Evolutionary conservation across 2,329 filamentous ascomycete genomes (phyloP).

Genomic region (Cryphonectria nitschkei): DNA sequence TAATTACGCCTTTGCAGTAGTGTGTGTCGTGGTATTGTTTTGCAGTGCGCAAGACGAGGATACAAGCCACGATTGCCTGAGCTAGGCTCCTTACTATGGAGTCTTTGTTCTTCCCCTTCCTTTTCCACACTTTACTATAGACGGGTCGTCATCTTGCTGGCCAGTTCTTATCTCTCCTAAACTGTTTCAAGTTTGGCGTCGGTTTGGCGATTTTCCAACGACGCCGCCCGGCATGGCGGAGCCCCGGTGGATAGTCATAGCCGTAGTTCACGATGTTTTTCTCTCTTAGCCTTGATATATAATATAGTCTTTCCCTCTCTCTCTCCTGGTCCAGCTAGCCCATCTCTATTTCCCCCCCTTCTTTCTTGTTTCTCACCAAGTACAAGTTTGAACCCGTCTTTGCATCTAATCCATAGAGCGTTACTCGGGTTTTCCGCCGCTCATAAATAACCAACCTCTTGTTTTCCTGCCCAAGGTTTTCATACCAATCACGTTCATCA

Average conservation of each 20-base stretch:
- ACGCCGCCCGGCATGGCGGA: slow-evolving; percentile 5
- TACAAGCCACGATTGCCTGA: slow-evolving; percentile 3
- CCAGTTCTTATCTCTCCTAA: slow-evolving; percentile 14
- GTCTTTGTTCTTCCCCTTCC: not conserved
- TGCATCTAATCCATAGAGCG: not conserved
- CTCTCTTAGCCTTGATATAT: slow-evolving; percentile 11
- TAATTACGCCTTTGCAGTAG: slow-evolving; percentile 6
- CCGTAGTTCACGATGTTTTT: slow-evolving; percentile 14
- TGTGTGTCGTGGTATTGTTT: not conserved
- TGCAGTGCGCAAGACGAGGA: not conserved
- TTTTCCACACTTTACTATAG: not conserved
- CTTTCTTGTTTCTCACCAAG: not conserved
- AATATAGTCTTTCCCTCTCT: slow-evolving; percentile 12
- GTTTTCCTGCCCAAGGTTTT: not conserved
- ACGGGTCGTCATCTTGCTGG: slow-evolving; percentile 20
- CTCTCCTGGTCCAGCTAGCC: not conserved
- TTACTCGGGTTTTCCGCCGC: too few species aligned
- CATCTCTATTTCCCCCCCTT: not conserved
- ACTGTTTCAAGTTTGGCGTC: slow-evolving; percentile 22
- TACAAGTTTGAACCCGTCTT: not conserved
- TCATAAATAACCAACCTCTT: not conserved
- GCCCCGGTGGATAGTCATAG: not conserved
- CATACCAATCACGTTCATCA: slow-evolving; percentile 29
- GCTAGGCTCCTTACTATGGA: slow-evolving; percentile 3
- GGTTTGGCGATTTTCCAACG: slow-evolving; percentile 1